A percentile compares a stretch with the other conserved stretches of the same genome.
phyloP scores from a whole-genome alignment of 2,329 filamentous ascomycete species.

The Diaporthe eres region DNA sequence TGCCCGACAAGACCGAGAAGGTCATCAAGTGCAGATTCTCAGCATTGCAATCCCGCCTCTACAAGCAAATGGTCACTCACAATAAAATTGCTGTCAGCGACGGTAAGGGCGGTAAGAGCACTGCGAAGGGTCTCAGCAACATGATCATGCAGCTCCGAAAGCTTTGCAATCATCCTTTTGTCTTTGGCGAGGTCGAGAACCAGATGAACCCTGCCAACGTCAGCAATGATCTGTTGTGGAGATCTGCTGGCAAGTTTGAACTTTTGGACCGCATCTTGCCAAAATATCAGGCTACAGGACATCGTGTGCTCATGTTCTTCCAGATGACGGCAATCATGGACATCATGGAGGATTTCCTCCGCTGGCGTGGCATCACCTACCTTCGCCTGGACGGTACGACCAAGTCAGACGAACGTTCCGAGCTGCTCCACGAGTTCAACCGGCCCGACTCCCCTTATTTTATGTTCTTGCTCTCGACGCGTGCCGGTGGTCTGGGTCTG shows the following conservation, averaged over 20 bases:
- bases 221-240: constrained; percentile 95
- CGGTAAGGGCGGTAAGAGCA: constrained; percentile 94
- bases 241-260: constrained; percentile 97
- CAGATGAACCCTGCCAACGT: constrained; percentile 93
- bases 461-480: constrained; percentile 98
- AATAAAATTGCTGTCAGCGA: constrained; percentile 96
- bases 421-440: constrained; percentile 91
- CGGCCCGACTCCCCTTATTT: constrained; percentile 92
- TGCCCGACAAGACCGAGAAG: constrained; percentile 98
- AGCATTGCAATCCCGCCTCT: constrained; percentile 90
- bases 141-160: constrained; percentile 99
- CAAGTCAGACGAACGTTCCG: constrained; percentile 96
- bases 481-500: constrained; percentile 96
- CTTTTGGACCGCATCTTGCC: constrained; percentile 91
- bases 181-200: constrained; percentile 97
- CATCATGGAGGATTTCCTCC: constrained; percentile 99
- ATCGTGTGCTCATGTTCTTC: constrained; percentile 99
- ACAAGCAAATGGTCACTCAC: constrained; percentile 97
- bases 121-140: constrained; percentile 95
- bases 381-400: constrained; percentile 96
- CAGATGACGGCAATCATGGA: constrained; percentile 99
- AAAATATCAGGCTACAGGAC: constrained; percentile 91
- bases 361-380: constrained; percentile 86
- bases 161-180: constrained; percentile 98
- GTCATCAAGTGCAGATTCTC: constrained; percentile 99